Evolutionary conservation across 1,284 basidiomycete genomes (phyloP).

Genomic region (Porodaedalea pini): DNA sequence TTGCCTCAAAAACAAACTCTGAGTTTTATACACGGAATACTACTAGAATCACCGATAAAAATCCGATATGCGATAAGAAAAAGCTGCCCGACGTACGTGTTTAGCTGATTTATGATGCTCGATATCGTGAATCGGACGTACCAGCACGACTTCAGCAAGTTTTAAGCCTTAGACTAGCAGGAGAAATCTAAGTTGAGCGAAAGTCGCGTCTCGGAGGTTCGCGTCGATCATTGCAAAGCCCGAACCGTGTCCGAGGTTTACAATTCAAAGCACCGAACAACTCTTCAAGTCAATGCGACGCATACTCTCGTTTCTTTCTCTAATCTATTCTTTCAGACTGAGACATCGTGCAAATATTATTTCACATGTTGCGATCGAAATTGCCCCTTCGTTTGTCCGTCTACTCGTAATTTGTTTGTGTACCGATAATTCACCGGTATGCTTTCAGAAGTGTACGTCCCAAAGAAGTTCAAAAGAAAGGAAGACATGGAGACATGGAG

Average conservation of each 20-base stretch:
- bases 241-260: constrained; percentile 4
- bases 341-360: background rate
- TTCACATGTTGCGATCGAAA: background rate
- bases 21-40: constrained; percentile 2
- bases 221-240: constrained; percentile 2
- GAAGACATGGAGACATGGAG: background rate
- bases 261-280: constrained; percentile 3
- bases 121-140: background rate
- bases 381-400: constrained; percentile 13
- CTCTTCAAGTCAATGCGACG: background rate
- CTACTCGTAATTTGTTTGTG: background rate
- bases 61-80: constrained; percentile 10
- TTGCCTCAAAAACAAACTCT: background rate
- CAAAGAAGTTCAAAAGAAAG: background rate
- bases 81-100: background rate
- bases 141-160: background rate
- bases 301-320: background rate
- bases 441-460: background rate
- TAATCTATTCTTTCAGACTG: background rate
- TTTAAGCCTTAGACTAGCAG: background rate
- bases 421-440: constrained; percentile 5
- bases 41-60: constrained; percentile 13
- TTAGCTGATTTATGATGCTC: background rate
- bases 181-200: background rate
- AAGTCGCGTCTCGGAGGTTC: background rate